Base-by-base conservation (phyloP, 2,329 filamentous ascomycete genomes). In the Pseudogymnoascus sp. region DNA sequence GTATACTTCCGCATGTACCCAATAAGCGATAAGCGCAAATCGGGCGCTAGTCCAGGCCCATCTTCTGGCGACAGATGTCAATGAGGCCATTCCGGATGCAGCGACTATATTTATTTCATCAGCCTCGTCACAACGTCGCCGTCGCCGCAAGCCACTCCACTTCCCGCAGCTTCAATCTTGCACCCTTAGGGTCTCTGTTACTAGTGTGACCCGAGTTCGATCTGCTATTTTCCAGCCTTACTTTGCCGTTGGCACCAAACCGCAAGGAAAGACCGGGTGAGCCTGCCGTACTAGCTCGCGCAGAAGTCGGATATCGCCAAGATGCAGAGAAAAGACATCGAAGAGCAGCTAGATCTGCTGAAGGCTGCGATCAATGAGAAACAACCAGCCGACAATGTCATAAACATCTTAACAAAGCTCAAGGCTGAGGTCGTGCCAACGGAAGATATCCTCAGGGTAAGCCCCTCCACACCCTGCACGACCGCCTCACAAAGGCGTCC, bases 261-360 rank as follows among this genome's bases (percentile, higher is more conserved):
- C 8, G 15, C 9, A 33, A 20, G 28, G 47, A 33, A 30, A 33
- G 28, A 53, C n/a, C 28, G n/a, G 47, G 47, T 33, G 28, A 53
- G 33, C 15, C 15, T 53, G 11, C 6, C 2, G 47, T 33, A 15
- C 28, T 33, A 33, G 47, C 28, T 33, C 11, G 47, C 15, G n/a
- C 47, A 20, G n/a, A 53, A 14, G 22, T 33, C 15, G n/a, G 28
- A 53, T 33, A 8, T 14, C 20, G 47, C 4, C 47, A 53, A 53
- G 47, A 91, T 96, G 88, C 88, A 96, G 69, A 83, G 86, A 70
- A 90, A 90, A 75, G 89, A 93, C 71, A 88, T 97, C 61, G 84
- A 87, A 69, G 78, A 86, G 69, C 86, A 86, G 74, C 85, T 91
- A 70, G 88, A 90, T 76, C 85, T 87, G 71, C 82, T 97, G 70